phyloP scores from a whole-genome alignment of 352 stramenopile genomes.

The Phytophthora litchii region DNA sequence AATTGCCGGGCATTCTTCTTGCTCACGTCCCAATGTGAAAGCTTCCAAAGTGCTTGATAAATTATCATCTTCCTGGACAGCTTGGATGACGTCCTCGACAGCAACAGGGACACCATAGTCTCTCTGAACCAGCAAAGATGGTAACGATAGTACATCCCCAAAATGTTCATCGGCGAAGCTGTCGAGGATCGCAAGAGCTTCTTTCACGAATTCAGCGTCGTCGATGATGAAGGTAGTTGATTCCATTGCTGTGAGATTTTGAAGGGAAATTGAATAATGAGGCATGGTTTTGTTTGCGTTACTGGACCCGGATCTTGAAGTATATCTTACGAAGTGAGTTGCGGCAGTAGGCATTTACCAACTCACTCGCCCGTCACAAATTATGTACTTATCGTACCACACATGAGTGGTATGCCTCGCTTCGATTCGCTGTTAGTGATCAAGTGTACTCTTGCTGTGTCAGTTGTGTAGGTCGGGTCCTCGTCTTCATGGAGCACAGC shows the following conservation, averaged over 20 bases:
- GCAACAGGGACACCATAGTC: not conserved
- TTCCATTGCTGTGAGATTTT: not conserved
- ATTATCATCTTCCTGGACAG: not conserved
- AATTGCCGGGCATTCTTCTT: not conserved
- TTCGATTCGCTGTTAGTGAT: too few relatives aligned
- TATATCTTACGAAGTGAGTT: not conserved
- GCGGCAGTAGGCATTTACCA: not conserved
- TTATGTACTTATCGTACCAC: too few relatives aligned
- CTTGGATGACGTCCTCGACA: not conserved
- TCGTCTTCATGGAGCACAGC: too few relatives aligned
- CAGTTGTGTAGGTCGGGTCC: too few relatives aligned
- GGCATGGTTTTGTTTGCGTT: not conserved
- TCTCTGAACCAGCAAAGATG: not conserved
- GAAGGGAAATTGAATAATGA: conserved; percentile 7
- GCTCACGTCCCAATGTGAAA: not conserved
- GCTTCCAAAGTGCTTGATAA: not conserved
- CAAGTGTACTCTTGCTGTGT: too few relatives aligned
- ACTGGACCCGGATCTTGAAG: not conserved
- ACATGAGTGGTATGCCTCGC: too few relatives aligned
- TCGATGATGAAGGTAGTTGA: not conserved
- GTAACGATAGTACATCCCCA: not conserved
- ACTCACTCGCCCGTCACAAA: too few relatives aligned
- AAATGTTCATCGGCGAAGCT: not conserved
- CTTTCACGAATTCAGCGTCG: conserved; percentile 3
- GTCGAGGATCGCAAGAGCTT: conserved; percentile 7